phyloP scores from a whole-genome alignment of 2,329 filamentous ascomycete species.

The Trichothecium roseum region DNA sequence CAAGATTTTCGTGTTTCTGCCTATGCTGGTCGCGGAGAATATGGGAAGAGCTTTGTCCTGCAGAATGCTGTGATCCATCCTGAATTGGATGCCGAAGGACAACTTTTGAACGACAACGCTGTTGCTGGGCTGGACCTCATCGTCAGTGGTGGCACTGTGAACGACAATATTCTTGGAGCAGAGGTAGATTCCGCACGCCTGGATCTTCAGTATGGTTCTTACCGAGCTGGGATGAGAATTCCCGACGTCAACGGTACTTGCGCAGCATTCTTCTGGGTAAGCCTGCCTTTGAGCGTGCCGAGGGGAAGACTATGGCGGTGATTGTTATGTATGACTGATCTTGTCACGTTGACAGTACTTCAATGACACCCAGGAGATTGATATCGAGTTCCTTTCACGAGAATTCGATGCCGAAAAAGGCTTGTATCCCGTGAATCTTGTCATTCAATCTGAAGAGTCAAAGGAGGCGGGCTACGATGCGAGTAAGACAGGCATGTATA shows the following conservation, averaged over 20 bases:
- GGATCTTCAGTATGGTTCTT: constrained; percentile 62
- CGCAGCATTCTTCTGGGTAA: constrained; percentile 70
- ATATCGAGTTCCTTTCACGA: constrained; percentile 66
- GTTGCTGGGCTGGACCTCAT: constrained; percentile 45
- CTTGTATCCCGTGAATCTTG: constrained; percentile 57
- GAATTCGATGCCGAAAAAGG: constrained; percentile 43
- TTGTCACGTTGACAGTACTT: constrained; percentile 43
- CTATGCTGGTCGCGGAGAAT: constrained; percentile 48
- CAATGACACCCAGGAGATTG: constrained; percentile 72
- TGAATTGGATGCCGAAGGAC: constrained; percentile 14
- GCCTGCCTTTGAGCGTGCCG: constrained; percentile 11
- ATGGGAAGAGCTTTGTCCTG: constrained; percentile 51
- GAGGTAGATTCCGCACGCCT: constrained; percentile 52
- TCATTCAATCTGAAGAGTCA: constrained; percentile 59
- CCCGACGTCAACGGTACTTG: constrained; percentile 56
- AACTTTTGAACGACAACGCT: constrained; percentile 26
- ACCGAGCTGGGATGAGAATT: constrained; percentile 56
- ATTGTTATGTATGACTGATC: constrained; percentile 5
- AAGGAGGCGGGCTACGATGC: constrained; percentile 52
- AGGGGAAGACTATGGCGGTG: background rate
- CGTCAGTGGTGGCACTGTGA: constrained; percentile 31
- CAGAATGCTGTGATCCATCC: constrained; percentile 40
- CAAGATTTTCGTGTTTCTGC: constrained; percentile 58
- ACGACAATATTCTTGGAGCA: constrained; percentile 47
- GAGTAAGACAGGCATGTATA: constrained; percentile 45